Evolutionary conservation across 1,139 yeast genomes (phyloP).

Genomic region (Nakaseomyces delphensis): DNA sequence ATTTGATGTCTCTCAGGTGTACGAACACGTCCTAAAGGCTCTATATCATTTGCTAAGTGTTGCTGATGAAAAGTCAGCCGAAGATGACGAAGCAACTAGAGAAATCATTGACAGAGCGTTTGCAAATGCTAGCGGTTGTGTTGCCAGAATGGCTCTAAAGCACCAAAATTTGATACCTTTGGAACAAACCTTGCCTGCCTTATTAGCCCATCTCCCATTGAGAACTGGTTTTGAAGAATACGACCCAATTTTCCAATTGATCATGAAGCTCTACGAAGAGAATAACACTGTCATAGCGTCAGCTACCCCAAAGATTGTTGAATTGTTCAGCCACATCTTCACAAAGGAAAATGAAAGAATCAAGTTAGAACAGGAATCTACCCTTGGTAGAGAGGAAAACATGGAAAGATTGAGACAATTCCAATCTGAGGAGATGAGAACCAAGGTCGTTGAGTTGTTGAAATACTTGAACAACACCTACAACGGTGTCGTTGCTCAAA

Average conservation of each 20-base stretch:
- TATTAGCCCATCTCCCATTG: constrained; percentile 75
- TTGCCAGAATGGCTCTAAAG: constrained; percentile 79
- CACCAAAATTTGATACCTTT: constrained; percentile 69
- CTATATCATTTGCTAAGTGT: constrained; percentile 71
- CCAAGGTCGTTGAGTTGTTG: constrained; percentile 58
- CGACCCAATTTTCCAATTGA: constrained; percentile 75
- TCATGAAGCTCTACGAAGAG: constrained; percentile 60
- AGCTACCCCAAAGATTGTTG: constrained; percentile 57
- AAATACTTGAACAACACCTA: constrained; percentile 62
- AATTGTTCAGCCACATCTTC: constrained; percentile 62
- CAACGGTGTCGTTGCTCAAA: constrained; percentile 51
- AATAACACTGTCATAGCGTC: constrained; percentile 49
- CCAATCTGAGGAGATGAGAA: constrained; percentile 55
- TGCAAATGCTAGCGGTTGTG: constrained; percentile 97
- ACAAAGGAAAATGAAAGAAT: constrained; percentile 63
- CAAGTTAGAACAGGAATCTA: constrained; percentile 59
- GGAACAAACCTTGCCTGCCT: constrained; percentile 67
- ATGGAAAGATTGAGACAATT: constrained; percentile 73
- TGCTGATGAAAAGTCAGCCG: constrained; percentile 60
- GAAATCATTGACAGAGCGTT: constrained; percentile 77
- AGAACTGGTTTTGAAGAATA: constrained; percentile 88
- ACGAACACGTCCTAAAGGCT: constrained; percentile 62
- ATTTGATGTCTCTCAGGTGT: constrained; percentile 53
- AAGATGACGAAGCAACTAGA: constrained; percentile 68
- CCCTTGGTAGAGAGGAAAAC: constrained; percentile 77